These are phyloP conservation scores for Penicillium occitanis DNA, from an alignment of 2,329 filamentous ascomycete species.

Conservation along the genomic window DNA sequence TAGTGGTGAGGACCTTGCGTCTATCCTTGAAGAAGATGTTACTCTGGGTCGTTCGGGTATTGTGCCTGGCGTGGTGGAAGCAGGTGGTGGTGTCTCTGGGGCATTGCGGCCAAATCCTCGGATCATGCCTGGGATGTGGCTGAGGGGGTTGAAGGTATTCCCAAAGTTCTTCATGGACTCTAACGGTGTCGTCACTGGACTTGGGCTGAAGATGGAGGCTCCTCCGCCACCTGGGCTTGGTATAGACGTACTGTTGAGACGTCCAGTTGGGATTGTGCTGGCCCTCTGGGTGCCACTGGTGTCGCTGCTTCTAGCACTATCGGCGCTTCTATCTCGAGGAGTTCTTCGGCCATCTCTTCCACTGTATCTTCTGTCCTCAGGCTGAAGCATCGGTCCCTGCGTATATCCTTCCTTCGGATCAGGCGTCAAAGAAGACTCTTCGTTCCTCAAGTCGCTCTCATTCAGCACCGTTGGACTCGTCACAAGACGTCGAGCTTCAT, in stretches of 20 bases:
- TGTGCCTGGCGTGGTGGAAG: constrained; percentile 25
- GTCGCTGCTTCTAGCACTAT: constrained; percentile 55
- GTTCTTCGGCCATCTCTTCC: constrained; percentile 67
- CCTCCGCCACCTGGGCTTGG: constrained; percentile 25
- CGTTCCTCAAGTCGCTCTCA: constrained; percentile 51
- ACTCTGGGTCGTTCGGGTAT: constrained; percentile 9
- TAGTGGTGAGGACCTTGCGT: constrained; percentile 30
- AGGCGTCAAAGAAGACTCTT: constrained; percentile 54
- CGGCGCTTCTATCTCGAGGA: constrained; percentile 70
- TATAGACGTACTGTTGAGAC: constrained; percentile 21
- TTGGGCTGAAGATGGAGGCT: constrained; percentile 27
- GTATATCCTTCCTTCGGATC: constrained; percentile 33
- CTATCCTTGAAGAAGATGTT: constrained; percentile 30
- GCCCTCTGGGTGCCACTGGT: constrained; percentile 29
- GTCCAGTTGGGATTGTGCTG: constrained; percentile 20
- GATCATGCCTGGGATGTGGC: constrained; percentile 73
- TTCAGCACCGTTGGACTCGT: constrained; percentile 53
- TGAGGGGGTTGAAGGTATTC: constrained; percentile 79
- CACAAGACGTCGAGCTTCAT: constrained; percentile 87
- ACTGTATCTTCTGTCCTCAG: constrained; percentile 67
- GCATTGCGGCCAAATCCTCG: constrained; percentile 65
- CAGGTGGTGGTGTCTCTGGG: constrained; percentile 41
- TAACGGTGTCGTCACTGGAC: constrained; percentile 57
- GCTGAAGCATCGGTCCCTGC: constrained; percentile 40
- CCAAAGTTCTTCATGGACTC: constrained; percentile 81